Base-by-base conservation (phyloP, 1,139 yeast species). In the Debaryomyces nepalensis region DNA sequence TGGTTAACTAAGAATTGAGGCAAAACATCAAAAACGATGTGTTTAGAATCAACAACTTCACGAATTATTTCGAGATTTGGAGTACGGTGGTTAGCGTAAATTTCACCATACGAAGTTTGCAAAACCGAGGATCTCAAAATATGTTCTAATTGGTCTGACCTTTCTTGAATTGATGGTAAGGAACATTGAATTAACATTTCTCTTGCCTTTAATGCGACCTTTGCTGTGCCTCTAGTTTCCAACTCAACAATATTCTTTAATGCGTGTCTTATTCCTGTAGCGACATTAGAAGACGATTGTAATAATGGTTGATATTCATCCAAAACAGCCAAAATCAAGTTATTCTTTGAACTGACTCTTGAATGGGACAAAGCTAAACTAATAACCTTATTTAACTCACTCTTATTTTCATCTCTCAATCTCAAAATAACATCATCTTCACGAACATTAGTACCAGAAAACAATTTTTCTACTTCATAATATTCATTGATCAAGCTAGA, bases 111-210 rank as follows among this genome's bases (percentile, higher is more conserved):
- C 20, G 85, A 77, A 26, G 95, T 81, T 58, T 87, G 90, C 55
- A 91, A 88, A 38, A 93, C 98, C 33, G 97, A 84, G 12, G 96
- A 83, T 65, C 91, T 83, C 66, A 93, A 79, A 56, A 93, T 93
- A 65, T 91, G 98, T 69, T 93, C 98, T 61, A 93, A 79, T 73
- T 95, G 99, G 62, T 91, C 97, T 19, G 96, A 86, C 71, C 99
- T 85, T 71, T 93, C 99, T 66, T 87, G 84, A 51, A 90, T 84
- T 4, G 98, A 90, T 35, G 99, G 99, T 68, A 93, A 77, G 31
- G 98, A 89, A 63, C 97, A 91, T 73, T 91, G 97, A 57, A 93
- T 93, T 58, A 93, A 80, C 50, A 93, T 87, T 70, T 95, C 99
- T 65, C 98, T 84, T 1, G 97, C 97, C 66, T 89, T 90, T 60